Conservation (phyloP, 192 early-diverging fungal species). For the Coemansia sp. region DNA sequence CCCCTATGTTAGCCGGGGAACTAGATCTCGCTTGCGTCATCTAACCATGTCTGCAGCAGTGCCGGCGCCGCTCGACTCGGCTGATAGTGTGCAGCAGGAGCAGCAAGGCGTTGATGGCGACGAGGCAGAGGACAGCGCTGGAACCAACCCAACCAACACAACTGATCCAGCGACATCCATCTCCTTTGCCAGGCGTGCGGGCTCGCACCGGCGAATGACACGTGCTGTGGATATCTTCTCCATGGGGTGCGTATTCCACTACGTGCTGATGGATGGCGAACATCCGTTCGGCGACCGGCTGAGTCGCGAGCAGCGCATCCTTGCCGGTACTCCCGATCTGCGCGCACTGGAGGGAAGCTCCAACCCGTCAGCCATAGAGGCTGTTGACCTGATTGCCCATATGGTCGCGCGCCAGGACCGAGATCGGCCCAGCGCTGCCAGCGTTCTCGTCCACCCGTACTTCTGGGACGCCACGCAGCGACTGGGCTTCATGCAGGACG, state of each 20-base stretch:
- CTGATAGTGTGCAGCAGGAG: conserved; percentile 8
- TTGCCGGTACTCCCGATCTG: conserved; percentile 73
- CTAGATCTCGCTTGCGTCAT: conserved; percentile 31
- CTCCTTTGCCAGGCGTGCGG: neutral
- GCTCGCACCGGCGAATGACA: conserved; percentile 62
- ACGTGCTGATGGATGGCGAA: conserved; percentile 81
- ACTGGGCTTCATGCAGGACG: conserved; percentile 89
- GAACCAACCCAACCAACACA: conserved; percentile 10
- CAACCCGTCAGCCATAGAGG: conserved; percentile 74
- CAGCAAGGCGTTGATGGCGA: conserved; percentile 14
- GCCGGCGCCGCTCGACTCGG: neutral
- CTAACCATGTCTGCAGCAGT: conserved; percentile 21
- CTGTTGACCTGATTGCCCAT: conserved; percentile 84
- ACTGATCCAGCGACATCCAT: conserved; percentile 17
- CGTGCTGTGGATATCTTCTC: conserved; percentile 95
- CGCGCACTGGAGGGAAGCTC: conserved; percentile 64
- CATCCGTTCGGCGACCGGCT: conserved; percentile 97
- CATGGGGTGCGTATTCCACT: conserved; percentile 94
- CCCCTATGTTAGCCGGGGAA: conserved; percentile 50
- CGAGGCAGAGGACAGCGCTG: conserved; percentile 29
- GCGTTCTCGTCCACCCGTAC: conserved; percentile 87
- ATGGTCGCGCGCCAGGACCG: conserved; percentile 82
- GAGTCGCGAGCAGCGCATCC: conserved; percentile 88
- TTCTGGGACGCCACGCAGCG: conserved; percentile 90
- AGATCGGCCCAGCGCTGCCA: conserved; percentile 77